Conservation (phyloP, 1,284 basidiomycete species). For the Apiotrichum montevideense region DNA sequence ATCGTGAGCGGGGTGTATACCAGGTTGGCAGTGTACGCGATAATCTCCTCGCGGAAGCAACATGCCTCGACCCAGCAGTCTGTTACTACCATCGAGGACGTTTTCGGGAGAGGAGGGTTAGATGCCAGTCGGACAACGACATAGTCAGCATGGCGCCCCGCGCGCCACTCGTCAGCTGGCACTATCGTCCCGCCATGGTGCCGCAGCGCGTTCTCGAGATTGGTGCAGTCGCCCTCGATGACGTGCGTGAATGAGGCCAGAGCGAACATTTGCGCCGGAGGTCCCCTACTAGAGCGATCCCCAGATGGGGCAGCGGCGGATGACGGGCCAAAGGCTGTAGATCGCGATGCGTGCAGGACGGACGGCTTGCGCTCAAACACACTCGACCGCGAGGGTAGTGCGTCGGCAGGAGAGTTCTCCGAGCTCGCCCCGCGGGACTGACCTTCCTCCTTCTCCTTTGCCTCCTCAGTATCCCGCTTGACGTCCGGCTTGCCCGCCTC, state of each 20-base stretch:
- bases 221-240: conserved; percentile 29
- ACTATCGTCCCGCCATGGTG: conserved; percentile 31
- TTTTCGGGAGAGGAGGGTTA: background rate
- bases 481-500: conserved; percentile 2
- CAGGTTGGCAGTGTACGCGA: conserved; percentile 31
- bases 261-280: conserved; percentile 23
- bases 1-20: conserved; percentile 37
- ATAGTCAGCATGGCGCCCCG: conserved; percentile 36
- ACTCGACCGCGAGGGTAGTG: background rate
- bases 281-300: too few relatives aligned
- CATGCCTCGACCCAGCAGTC: conserved; percentile 47
- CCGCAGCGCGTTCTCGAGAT: conserved; percentile 31
- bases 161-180: conserved; percentile 25
- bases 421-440: too few relatives aligned
- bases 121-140: conserved; percentile 35
- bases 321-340: conserved; percentile 20
- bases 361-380: conserved; percentile 25
- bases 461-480: conserved; percentile 5
- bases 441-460: background rate
- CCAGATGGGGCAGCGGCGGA: background rate
- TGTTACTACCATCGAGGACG: conserved; percentile 29
- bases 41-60: conserved; percentile 29
- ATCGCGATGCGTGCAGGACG: conserved; percentile 29
- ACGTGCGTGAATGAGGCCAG: conserved; percentile 36
- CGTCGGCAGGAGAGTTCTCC: too few relatives aligned